Base-by-base conservation (phyloP, 2,329 filamentous ascomycete species). In the Diaporthe sp. region DNA sequence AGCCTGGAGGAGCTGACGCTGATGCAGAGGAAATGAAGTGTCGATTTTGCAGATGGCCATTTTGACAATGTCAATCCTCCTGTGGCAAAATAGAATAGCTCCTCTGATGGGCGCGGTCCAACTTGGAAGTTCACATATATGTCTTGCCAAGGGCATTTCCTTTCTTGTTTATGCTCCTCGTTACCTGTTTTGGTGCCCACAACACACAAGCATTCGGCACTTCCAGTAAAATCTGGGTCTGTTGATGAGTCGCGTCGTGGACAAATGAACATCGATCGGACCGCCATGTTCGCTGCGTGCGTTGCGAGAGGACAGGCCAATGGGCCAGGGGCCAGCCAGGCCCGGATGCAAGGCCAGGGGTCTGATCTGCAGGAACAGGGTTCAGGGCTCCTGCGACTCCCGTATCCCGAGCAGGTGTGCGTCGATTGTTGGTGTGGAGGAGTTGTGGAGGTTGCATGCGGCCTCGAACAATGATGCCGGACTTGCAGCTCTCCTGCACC, bases 331-430 rank as follows among this genome's bases (percentile, higher is more conserved):
- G 46, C 57, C 28, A 39, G 55, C 55, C 55, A 60, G 71, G 57
- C 71, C 71, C 34, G 57, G 58, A 70, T 25, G 65, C 65, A 70
- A 42, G 58, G 39, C 68, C 68, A 71, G 34, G 70, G 70, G 31
- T 49, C 34, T 60, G 58, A 73, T 65, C 71, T 73, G 71, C 71
- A 65, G 37, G 34, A 25, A 34, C 71, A 65, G 71, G 71, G 57
- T 53, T 42, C 65, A 70, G 49, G 65, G 65, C 65, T 70, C 34
- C 65, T 55, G n/a, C 49, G 34, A 70, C 65, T 55, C 65, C 71
- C 71, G 71, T 73, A 73, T 73, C 60, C 71, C 58, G 71, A 65
- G 58, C 71, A 62, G 71, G 71, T 62, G 58, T 55, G 71, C 49
- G 58, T 73, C 71, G 46, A 73, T 49, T 73, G 61, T 31, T 72